Percentiles rank a stretch among this genome's conserved stretches.
These are phyloP conservation scores for Cicer arietinum DNA, from an alignment of 306 rosid species.

Conservation along the genomic window DNA sequence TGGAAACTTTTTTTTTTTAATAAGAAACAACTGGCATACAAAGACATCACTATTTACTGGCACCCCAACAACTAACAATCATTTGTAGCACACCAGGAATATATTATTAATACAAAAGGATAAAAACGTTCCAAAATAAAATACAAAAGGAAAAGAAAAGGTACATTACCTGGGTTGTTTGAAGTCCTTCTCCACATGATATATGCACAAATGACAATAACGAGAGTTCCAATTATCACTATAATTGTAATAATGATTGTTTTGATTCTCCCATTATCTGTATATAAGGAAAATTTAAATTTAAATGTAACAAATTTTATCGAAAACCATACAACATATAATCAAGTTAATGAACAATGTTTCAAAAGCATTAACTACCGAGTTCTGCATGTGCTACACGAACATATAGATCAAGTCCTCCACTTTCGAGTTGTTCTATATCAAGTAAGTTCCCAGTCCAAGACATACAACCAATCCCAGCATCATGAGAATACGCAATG, in stretches of 20 bases:
- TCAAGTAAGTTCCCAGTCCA: constrained; percentile 37
- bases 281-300: not conserved
- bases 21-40: no score
- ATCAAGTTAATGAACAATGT: not conserved
- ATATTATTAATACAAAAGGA: no score
- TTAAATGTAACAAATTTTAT: not conserved
- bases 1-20: no score
- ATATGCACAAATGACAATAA: constrained; percentile 27
- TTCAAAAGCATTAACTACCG: not conserved
- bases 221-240: constrained; percentile 13
- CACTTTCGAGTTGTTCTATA: constrained; percentile 22
- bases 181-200: constrained; percentile 20
- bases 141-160: not conserved
- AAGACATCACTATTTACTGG: no score
- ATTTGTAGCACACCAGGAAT: no score
- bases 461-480: constrained; percentile 40
- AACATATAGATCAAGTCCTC: constrained; percentile 41
- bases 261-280: not conserved
- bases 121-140: no score
- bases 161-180: not conserved
- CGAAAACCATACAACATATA: not conserved
- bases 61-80: no score
- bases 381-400: constrained; percentile 38
- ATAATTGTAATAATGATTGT: constrained; percentile 14
- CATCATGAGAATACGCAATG: constrained; percentile 27